Conservation (phyloP, 169 alveolate species). For the Cystoisospora suis region DNA sequence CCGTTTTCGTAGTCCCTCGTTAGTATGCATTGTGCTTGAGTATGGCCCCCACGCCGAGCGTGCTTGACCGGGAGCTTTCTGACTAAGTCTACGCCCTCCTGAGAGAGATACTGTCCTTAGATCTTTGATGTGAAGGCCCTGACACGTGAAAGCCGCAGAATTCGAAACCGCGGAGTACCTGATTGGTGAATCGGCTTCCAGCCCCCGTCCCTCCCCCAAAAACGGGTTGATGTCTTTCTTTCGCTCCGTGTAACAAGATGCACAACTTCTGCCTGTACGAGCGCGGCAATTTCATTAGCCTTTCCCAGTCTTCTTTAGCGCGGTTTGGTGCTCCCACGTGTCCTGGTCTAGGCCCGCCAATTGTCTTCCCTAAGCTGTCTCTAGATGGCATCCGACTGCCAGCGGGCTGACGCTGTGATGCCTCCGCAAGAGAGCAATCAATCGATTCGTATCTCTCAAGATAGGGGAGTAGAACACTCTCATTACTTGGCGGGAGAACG, state of each 20-base stretch:
- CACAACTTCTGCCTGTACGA: background rate
- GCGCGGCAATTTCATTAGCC: slow-evolving; percentile 23
- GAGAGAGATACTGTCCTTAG: too few species aligned
- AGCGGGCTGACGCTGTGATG: slow-evolving; percentile 16
- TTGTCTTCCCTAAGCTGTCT: background rate
- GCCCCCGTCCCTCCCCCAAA: too few species aligned
- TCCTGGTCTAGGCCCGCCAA: background rate
- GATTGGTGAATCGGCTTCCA: too few species aligned
- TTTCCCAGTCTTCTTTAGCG: slow-evolving; percentile 22
- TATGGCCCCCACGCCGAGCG: too few species aligned
- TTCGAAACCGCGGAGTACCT: too few species aligned
- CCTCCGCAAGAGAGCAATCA: background rate
- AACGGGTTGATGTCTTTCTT: too few species aligned
- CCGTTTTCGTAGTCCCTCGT: too few species aligned
- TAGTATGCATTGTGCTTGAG: too few species aligned
- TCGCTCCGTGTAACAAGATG: background rate
- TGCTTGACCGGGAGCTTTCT: too few species aligned
- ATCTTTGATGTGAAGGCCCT: too few species aligned
- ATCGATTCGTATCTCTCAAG: background rate
- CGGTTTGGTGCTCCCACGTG: background rate
- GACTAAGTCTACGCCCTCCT: too few species aligned
- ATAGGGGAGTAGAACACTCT: background rate
- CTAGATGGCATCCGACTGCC: background rate
- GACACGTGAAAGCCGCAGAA: too few species aligned
- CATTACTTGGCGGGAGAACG: background rate